Base-by-base conservation (phyloP, 148 eudicot species). In the Spergularia bocconei region DNA sequence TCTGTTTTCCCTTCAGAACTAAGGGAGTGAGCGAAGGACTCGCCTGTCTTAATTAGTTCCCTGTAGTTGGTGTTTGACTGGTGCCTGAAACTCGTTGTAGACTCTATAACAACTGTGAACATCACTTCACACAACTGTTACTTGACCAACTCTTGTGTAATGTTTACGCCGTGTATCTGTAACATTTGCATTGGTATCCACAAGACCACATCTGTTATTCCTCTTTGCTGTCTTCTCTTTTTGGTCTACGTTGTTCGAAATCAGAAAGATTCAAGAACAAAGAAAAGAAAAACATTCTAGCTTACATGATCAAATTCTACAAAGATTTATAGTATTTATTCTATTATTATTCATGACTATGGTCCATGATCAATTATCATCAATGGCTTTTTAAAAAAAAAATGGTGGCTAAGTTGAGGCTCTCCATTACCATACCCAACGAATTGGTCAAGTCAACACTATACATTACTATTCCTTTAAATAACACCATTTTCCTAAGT, bases 321-420 rank as follows among this genome's bases (percentile, higher is more conserved):
- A 48, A 20, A 10, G 20, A 13, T 67, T 62, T 25, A 62, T 25
- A 62, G 5, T 6, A 33, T 11, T n/a, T n/a, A n/a, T n/a, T n/a
- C n/a, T n/a, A 13, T 21, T 13, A 61, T 61, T 39, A 41, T 19
- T 67, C 70, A 10, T 10, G 54, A 68, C 7, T 51, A 68, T 20
- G 2, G 2, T 2, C 36, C 36, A 29, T 29, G 3, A 29, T 0
- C 36, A 29, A 29, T 29, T 2, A 29, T 29, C 36, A 29, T 29
- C 36, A 1, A 29, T 29, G 3, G 36, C 3, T 1, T 29, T 4
- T 29, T 44, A 44, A 44, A 53, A 67, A 13, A 21, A 13, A 10
- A 38, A 50, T 68, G 53, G 39, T 76, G 57, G 47, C 13, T 48
- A 36, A 68, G 67, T 20, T 76, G 79, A 76, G 79, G 72, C 16